phyloP scores from a whole-genome alignment of 2,329 filamentous ascomycete genomes.

The Whalleya microplaca region DNA sequence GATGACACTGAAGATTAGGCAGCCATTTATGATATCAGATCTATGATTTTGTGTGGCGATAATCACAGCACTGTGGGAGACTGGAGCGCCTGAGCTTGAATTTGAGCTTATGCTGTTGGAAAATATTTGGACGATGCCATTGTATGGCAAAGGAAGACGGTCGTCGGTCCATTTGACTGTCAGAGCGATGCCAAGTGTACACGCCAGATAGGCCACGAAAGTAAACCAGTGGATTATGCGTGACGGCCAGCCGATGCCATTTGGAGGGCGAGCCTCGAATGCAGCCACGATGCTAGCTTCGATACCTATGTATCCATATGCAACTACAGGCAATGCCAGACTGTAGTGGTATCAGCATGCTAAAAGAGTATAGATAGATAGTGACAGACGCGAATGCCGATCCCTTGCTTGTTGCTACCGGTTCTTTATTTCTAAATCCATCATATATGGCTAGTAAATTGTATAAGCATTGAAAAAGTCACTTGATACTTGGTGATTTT shows the following conservation, averaged over 20 bases:
- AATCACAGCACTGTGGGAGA: too few species aligned
- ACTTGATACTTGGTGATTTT: neutral
- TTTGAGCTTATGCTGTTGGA: too few species aligned
- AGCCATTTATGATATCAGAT: slow-evolving; percentile 16
- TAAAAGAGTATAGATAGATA: too few species aligned
- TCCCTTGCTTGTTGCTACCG: too few species aligned
- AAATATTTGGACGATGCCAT: neutral
- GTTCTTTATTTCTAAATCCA: too few species aligned
- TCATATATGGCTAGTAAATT: too few species aligned
- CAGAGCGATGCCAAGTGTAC: slow-evolving; percentile 12
- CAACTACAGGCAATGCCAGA: slow-evolving; percentile 17
- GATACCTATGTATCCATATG: slow-evolving; percentile 21
- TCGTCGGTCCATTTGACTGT: slow-evolving; percentile 13
- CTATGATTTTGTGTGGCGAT: neutral
- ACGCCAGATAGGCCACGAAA: slow-evolving; percentile 11
- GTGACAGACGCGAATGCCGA: too few species aligned
- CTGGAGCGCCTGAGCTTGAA: too few species aligned
- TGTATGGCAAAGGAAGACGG: neutral
- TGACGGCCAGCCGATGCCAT: slow-evolving; percentile 15
- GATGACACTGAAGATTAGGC: slow-evolving; percentile 18
- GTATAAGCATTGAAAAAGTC: neutral
- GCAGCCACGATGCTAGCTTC: slow-evolving; percentile 24
- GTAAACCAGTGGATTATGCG: slow-evolving; percentile 14
- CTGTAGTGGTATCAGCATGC: neutral
- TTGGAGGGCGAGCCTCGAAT: slow-evolving; percentile 17